Evolutionary conservation across 805 yeast species (phyloP).

Genomic region (Monosporozyma yasuniensis): DNA sequence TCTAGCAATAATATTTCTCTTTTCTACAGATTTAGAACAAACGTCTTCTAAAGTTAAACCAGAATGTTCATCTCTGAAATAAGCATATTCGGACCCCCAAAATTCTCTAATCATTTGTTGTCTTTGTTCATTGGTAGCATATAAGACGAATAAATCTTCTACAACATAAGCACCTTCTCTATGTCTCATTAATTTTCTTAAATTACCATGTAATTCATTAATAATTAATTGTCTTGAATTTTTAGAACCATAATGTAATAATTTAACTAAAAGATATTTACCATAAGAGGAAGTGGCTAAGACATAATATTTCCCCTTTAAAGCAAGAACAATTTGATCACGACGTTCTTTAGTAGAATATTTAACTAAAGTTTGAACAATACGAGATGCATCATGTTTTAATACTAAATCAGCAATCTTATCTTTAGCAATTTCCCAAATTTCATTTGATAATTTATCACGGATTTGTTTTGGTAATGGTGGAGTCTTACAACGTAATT

Average conservation of each 20-base stretch:
- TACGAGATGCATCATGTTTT: constrained; percentile 95
- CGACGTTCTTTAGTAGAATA: constrained; percentile 75
- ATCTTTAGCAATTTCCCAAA: constrained; percentile 75
- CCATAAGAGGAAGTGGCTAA: constrained; percentile 92
- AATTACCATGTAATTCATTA: constrained; percentile 81
- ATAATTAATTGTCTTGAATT: constrained; percentile 67
- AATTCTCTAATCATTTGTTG: constrained; percentile 90
- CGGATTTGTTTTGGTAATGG: constrained; percentile 69
- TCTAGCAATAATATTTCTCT: constrained; percentile 61
- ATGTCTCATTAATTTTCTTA: constrained; percentile 89
- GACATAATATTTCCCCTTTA: constrained; percentile 69
- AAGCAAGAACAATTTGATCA: constrained; percentile 52
- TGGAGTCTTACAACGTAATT: constrained; percentile 74
- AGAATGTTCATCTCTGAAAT: constrained; percentile 68
- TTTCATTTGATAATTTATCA: constrained; percentile 69
- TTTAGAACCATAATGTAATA: constrained; percentile 86
- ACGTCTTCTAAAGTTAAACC: constrained; percentile 58
- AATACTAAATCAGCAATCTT: constrained; percentile 75
- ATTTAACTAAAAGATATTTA: constrained; percentile 78
- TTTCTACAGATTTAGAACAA: constrained; percentile 60
- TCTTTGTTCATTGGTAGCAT: constrained; percentile 76
- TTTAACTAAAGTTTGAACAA: constrained; percentile 87
- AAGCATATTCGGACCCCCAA: constrained; percentile 93
- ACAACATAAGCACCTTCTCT: constrained; percentile 97
- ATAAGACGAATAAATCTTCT: constrained; percentile 82